Conservation (phyloP, 2,329 filamentous ascomycete species). For the Thelonectria blattea region DNA sequence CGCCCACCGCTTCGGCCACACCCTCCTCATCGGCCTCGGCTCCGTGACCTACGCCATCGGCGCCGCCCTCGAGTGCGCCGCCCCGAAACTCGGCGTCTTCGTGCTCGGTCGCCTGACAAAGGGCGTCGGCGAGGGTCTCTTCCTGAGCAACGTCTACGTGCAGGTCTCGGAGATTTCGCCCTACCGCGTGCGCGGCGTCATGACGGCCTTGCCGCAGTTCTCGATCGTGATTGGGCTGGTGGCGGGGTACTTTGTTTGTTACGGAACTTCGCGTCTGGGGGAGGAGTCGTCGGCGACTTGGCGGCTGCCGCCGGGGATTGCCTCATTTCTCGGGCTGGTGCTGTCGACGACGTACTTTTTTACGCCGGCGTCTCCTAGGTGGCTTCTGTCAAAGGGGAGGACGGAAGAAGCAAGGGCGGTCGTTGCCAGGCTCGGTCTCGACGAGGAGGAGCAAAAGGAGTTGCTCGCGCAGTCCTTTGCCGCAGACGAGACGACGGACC, state of each 20-base stretch:
- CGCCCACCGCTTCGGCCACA: conserved; percentile 59
- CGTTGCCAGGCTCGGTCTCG: conserved; percentile 50
- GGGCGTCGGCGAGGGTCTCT: conserved; percentile 64
- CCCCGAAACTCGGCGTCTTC: conserved; percentile 54
- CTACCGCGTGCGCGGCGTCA: conserved; percentile 53
- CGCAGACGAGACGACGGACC: conserved; percentile 30
- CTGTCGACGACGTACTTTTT: conserved; percentile 44
- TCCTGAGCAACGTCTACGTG: conserved; percentile 56
- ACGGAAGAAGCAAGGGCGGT: conserved; percentile 51
- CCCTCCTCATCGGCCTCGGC: conserved; percentile 58
- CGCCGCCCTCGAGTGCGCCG: conserved; percentile 48
- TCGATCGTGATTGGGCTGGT: conserved; percentile 57
- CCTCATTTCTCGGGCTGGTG: conserved; percentile 41
- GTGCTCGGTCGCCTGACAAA: conserved; percentile 60
- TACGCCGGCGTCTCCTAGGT: conserved; percentile 60
- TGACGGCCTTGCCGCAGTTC: conserved; percentile 62
- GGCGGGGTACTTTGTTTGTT: conserved; percentile 65
- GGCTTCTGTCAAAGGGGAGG: conserved; percentile 55
- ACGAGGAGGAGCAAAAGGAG: conserved; percentile 51
- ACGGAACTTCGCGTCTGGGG: conserved; percentile 55
- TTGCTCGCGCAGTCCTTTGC: conserved; percentile 32
- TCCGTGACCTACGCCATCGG: conserved; percentile 60
- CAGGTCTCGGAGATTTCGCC: conserved; percentile 68
- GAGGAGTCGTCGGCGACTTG: conserved; percentile 53
- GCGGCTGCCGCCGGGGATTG: conserved; percentile 57